Evolutionary conservation across 2,329 filamentous ascomycete genomes (phyloP), one percentile per base, ranked within the genome.

Genomic region (Fusarium brachygibbosum): DNA sequence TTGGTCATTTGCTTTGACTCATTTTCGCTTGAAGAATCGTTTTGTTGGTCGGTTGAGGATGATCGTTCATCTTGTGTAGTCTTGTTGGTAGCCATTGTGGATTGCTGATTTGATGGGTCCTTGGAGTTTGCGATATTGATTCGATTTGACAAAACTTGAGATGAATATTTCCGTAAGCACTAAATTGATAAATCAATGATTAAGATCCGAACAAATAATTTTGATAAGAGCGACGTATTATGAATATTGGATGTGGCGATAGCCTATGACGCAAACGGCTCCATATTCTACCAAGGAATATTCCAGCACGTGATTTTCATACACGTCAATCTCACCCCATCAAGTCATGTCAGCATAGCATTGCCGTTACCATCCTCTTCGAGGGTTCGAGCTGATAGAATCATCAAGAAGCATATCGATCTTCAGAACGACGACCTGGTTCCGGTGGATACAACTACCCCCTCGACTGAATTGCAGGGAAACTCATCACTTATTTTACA

Each of bases 231-330:
- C n/a, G 19, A 14, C 38, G 19, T 9, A 19, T 44, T 58, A 46
- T 31, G n/a, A 29, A 48, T 8, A 4, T 35, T 16, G n/a, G 8
- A 31, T 23, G 50, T 60, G 50, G 57, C 50, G 14, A 35, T 56
- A 25, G n/a, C 6, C n/a, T 28, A 61, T 61, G 58, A 61, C 58
- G 58, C 42, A 45, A 57, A 37, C 35, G 25, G 52, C 52, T 28
- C 58, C 52, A 41, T 61, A 38, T n/a, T n/a, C 35, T 16, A 38
- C 10, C 51, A 41, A 49, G 51, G 35, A 29, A 41, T 19, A 2
- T 31, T 3, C 0, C 0, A 12, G 12, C 58, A 60, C 48, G 48
- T 57, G 34, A 57, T 21, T 4, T 19, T 0, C 10, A 5, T 3
- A 21, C 2, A 21, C 25, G 32, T 55, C 49, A 44, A 55, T 44